Evolutionary conservation across 1,139 yeast genomes (phyloP).

Genomic region (Blastobotrys proliferans): DNA sequence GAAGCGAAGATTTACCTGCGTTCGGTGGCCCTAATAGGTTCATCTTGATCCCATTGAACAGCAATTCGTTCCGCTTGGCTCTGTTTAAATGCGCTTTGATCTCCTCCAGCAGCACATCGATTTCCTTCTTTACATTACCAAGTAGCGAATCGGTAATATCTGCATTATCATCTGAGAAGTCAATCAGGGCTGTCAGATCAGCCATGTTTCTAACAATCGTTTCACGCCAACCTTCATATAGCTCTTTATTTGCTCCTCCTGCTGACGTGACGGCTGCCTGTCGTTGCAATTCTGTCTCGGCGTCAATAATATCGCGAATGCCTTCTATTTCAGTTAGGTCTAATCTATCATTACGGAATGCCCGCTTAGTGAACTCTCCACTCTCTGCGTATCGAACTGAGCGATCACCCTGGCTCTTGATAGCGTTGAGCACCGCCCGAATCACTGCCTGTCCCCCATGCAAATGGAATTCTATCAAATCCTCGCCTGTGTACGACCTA

Average conservation of each 20-base stretch:
- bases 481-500: conserved; percentile 91
- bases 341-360: conserved; percentile 64
- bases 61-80: conserved; percentile 57
- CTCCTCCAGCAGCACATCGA: conserved; percentile 42
- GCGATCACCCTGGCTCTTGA: conserved; percentile 37
- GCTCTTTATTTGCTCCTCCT: conserved; percentile 56
- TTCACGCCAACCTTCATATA: conserved; percentile 65
- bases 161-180: conserved; percentile 88
- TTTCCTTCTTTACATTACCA: conserved; percentile 44
- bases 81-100: conserved; percentile 42
- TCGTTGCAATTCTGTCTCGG: conserved; percentile 90
- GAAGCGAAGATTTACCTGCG: conserved; percentile 88
- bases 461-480: conserved; percentile 74
- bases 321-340: conserved; percentile 88
- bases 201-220: conserved; percentile 65
- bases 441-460: conserved; percentile 95
- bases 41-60: conserved; percentile 69
- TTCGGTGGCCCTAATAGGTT: conserved; percentile 88
- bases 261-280: conserved; percentile 68
- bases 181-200: conserved; percentile 78
- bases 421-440: conserved; percentile 60
- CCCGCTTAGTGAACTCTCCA: conserved; percentile 88
- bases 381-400: conserved; percentile 78
- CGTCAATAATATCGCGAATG: conserved; percentile 80
- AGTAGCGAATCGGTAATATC: conserved; percentile 65